These are phyloP conservation scores for Hymenoscyphus albidus DNA, from an alignment of 2,329 filamentous ascomycete genomes.

Conservation along the genomic window DNA sequence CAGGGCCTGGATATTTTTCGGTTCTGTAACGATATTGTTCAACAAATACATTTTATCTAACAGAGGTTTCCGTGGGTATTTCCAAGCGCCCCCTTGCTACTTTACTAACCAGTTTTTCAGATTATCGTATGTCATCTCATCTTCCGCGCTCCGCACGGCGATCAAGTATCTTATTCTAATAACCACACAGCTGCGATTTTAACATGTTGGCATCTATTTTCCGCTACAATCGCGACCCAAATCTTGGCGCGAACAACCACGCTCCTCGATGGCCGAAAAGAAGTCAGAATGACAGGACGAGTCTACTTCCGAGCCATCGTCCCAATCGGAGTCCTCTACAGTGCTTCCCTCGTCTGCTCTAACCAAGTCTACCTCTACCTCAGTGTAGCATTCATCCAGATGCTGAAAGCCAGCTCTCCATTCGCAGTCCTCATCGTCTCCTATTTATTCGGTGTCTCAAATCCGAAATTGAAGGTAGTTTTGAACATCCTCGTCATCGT, in stretches of 20 bases:
- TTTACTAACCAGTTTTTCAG: slow-evolving; percentile 6
- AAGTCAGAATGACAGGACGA: slow-evolving; percentile 93
- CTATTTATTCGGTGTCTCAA: slow-evolving; percentile 79
- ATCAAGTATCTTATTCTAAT: slow-evolving; percentile 6
- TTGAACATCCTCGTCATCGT: slow-evolving; percentile 92
- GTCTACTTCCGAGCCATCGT: slow-evolving; percentile 89
- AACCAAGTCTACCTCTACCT: slow-evolving; percentile 93
- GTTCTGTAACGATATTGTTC: slow-evolving; percentile 91
- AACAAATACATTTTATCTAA: slow-evolving; percentile 96
- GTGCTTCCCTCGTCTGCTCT: slow-evolving; percentile 87
- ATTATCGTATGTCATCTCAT: slow-evolving; percentile 15
- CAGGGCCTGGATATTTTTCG: slow-evolving; percentile 86
- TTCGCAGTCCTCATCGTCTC: slow-evolving; percentile 85
- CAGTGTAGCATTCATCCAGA: slow-evolving; percentile 93
- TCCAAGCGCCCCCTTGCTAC: no score
- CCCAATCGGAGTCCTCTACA: slow-evolving; percentile 92
- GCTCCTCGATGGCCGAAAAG: slow-evolving; percentile 86
- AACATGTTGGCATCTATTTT: slow-evolving; percentile 89
- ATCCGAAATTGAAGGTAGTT: slow-evolving; percentile 78
- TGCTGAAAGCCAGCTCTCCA: slow-evolving; percentile 94
- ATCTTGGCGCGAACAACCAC: slow-evolving; percentile 82
- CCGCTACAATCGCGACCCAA: slow-evolving; percentile 90
- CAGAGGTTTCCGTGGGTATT: slow-evolving; percentile 68
- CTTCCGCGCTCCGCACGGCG: neutral
- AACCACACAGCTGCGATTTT: slow-evolving; percentile 61